Evolutionary conservation across 768 basidiomycete genomes (phyloP), one percentile per base, ranked within the genome.

Genomic region (Suillus sp.): DNA sequence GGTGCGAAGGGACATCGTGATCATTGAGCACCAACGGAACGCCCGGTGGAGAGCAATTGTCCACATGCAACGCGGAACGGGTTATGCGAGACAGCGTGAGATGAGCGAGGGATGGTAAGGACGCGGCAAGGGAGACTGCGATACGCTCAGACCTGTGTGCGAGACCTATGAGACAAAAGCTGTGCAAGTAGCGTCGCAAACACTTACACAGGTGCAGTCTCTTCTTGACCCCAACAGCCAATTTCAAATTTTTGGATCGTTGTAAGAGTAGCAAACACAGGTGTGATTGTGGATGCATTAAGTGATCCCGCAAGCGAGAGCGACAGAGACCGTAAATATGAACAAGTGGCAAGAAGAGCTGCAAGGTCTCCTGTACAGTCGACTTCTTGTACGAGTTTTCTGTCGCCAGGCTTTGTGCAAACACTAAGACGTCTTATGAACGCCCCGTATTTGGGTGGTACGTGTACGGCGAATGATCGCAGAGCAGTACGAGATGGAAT

Each of bases 101-200:
- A 55, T 84, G 79, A 53, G 81, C 71, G 53, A 92, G 81, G 68
- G 78, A 74, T 16, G 84, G 84, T 4, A 86, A 73, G 1, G 84
- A 83, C 2, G 85, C 83, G 0, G 89, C 89, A 65, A 92, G 86
- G 7, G 85, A 82, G 18, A 91, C 89, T 61, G 84, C 86, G 0
- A 90, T 79, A 30, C 90, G 80, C 70, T 92, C 90, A 74, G 73
- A 78, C 25, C 73, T 70, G 62, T 47, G 40, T 25, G 20, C 2
- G 18, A 5, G 10, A 27, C 5, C 11, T 1, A 40, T 65, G 48
- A 65, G 62, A 37, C 10, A 7, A 40, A 62, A 30, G 64, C 47
- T 73, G 25, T 64, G 61, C 40, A 57, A 22, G 16, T 1, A 59
- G 2, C 54, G 20, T 13, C 13, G 34, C 25, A 20, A 58, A 56